Conservation (phyloP, 2,329 filamentous ascomycete genomes). For the Chaetomium strumarium region DNA sequence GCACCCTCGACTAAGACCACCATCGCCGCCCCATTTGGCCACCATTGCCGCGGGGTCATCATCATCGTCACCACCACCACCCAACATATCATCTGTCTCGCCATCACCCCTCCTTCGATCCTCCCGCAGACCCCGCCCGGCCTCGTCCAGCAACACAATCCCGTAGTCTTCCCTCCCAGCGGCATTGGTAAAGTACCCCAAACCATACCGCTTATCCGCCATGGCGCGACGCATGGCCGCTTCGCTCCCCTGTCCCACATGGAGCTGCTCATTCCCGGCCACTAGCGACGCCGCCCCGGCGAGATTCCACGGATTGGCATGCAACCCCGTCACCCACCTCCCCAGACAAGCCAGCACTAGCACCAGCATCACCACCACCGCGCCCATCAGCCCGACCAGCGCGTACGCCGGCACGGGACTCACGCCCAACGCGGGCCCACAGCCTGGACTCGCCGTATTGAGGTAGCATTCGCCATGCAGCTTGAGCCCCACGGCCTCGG, state of each 20-base stretch:
- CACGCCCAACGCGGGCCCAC: constrained; percentile 33
- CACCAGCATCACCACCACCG: constrained; percentile 29
- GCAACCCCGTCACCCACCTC: constrained; percentile 35
- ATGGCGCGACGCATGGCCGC: constrained; percentile 21
- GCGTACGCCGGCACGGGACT: constrained; percentile 28
- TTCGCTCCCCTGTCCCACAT: constrained; percentile 22
- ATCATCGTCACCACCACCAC: no score
- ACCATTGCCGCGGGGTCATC: background rate
- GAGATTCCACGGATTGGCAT: constrained; percentile 37
- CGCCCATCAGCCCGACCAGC: constrained; percentile 30
- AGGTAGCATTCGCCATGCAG: constrained; percentile 32
- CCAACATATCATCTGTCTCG: constrained; percentile 12
- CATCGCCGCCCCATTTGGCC: constrained; percentile 2
- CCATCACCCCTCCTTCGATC: constrained; percentile 13
- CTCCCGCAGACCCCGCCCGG: constrained; percentile 21
- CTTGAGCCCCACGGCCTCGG: constrained; percentile 36
- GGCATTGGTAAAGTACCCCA: constrained; percentile 27
- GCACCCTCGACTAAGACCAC: background rate
- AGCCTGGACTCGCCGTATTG: constrained; percentile 26
- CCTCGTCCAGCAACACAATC: constrained; percentile 24
- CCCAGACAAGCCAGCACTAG: constrained; percentile 28
- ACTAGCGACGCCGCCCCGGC: constrained; percentile 32
- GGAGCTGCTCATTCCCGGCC: constrained; percentile 28
- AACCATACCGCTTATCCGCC: constrained; percentile 24
- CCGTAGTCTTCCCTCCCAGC: constrained; percentile 28